Evolutionary conservation across 495 filamentous ascomycete genomes (phyloP), one percentile per base, ranked within the genome.

Genomic region (Aspergillus avenaceus): DNA sequence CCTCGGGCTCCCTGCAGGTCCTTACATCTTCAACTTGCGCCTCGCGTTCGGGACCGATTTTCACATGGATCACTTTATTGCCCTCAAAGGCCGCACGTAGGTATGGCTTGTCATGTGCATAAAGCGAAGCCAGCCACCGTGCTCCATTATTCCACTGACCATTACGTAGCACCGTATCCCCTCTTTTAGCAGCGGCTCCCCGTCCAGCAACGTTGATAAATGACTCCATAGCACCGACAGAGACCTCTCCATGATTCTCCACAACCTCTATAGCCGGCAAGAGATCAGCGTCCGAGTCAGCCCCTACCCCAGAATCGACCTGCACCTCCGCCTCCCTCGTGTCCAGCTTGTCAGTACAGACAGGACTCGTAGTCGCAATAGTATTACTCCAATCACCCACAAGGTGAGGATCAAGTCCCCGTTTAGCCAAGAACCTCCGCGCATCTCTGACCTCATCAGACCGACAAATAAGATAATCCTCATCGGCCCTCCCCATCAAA

Each of bases 331-430:
- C 2, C 2, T 1, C 28, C 5, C 21, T 47, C 31, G 9, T 38
- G 21, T 38, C 34, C 13, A 8, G 16, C 34, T 19, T 38, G 34
- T 3, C 12, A 14, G 4, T 8, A 7, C 13, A 14, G 6, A 38
- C 6, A 21, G 26, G 49, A 22, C 19, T 34, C 50, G 61, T 37
- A 22, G 34, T 37, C n/a, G 57, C 49, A 23, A 63, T 40, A 46
- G 48, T 54, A 23, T 61, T 58, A 12, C 52, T 57, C 70, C 72
- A 75, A 23, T 55, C 40, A 0, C 72, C 72, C 14, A 60, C 66
- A 42, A 64, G 57, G 3, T 18, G 53, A 12, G 26, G 45, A 14
- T 67, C 56, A 3, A 74, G 51, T 0, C 52, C 55, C 7, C 49
- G 61, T 29, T 53, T 62, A 4, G 52, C 40, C 23, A 75, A 31